phyloP scores from a whole-genome alignment of 176 grass and related monocot species.

The Bonia amplexicaulis region DNA sequence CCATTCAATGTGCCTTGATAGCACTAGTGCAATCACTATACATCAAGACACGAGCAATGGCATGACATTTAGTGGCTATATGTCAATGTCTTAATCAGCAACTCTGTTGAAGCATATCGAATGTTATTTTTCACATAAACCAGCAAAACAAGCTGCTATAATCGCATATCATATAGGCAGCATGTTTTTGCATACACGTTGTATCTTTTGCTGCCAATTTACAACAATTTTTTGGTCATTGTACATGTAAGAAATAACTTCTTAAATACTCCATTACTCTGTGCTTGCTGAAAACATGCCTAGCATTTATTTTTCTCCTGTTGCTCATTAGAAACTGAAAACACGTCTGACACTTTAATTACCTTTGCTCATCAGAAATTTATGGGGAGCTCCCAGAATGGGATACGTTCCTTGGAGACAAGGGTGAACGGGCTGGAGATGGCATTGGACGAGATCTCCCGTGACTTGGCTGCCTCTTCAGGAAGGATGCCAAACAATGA shows the following conservation, averaged over 20 bases:
- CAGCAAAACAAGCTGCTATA: background rate
- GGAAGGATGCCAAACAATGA: slow-evolving; percentile 59
- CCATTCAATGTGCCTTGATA: slow-evolving; percentile 27
- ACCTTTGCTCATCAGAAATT: slow-evolving; percentile 60
- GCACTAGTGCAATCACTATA: background rate
- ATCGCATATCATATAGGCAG: background rate
- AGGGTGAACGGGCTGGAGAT: slow-evolving; percentile 88
- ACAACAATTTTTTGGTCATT: background rate
- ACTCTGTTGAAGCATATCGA: background rate
- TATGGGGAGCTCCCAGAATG: slow-evolving; percentile 91
- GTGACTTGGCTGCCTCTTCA: slow-evolving; percentile 56
- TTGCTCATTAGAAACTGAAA: background rate
- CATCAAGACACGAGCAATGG: slow-evolving; percentile 16
- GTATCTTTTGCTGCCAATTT: background rate
- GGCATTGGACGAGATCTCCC: slow-evolving; percentile 76
- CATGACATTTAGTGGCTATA: slow-evolving; percentile 17
- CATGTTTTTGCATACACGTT: background rate
- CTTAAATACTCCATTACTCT: slow-evolving; percentile 11
- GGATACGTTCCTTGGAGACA: slow-evolving; percentile 78
- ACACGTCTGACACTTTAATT: slow-evolving; percentile 10
- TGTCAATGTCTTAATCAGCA: slow-evolving; percentile 12
- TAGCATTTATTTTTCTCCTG: background rate
- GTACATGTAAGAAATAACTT: background rate
- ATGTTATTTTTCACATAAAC: background rate
- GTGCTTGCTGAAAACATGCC: background rate